Conservation (phyloP, 1,284 basidiomycete genomes). For the Peniophora sp. region DNA sequence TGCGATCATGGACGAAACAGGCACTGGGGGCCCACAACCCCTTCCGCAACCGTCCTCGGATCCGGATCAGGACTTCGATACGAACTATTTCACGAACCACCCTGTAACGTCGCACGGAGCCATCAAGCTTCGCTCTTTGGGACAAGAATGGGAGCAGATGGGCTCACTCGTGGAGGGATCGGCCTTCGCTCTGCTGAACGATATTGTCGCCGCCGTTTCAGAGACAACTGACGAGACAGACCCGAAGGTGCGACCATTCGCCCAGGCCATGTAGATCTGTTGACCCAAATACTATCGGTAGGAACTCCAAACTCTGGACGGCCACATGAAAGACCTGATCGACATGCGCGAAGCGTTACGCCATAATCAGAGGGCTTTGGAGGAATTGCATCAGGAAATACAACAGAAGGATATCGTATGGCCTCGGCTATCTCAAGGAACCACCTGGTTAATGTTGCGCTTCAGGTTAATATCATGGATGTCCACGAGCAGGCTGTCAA, state of each 20-base stretch:
- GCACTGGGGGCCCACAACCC: no score
- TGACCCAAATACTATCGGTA: slow-evolving; percentile 17
- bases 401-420: slow-evolving; percentile 53
- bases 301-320: slow-evolving; percentile 56
- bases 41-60: no score
- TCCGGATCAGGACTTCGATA: slow-evolving; percentile 10
- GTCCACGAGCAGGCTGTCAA: slow-evolving; percentile 38
- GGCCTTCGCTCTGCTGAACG: slow-evolving; percentile 39
- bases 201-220: slow-evolving; percentile 52
- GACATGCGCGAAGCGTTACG: slow-evolving; percentile 56
- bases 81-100: slow-evolving; percentile 52
- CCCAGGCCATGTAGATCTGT: not conserved
- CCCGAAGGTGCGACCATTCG: slow-evolving; percentile 35
- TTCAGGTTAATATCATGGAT: slow-evolving; percentile 39
- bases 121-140: slow-evolving; percentile 42
- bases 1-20: no score
- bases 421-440: slow-evolving; percentile 20
- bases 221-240: slow-evolving; percentile 53
- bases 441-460: slow-evolving; percentile 7
- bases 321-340: slow-evolving; percentile 55
- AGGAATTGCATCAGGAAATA: slow-evolving; percentile 41
- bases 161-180: slow-evolving; percentile 34
- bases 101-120: slow-evolving; percentile 45
- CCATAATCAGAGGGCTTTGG: slow-evolving; percentile 45
- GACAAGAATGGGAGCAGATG: slow-evolving; percentile 52